A percentile compares a stretch with the other conserved stretches of the same genome.
Conservation (phyloP, 441 rosid genomes). For the Eutrema salsugineum region DNA sequence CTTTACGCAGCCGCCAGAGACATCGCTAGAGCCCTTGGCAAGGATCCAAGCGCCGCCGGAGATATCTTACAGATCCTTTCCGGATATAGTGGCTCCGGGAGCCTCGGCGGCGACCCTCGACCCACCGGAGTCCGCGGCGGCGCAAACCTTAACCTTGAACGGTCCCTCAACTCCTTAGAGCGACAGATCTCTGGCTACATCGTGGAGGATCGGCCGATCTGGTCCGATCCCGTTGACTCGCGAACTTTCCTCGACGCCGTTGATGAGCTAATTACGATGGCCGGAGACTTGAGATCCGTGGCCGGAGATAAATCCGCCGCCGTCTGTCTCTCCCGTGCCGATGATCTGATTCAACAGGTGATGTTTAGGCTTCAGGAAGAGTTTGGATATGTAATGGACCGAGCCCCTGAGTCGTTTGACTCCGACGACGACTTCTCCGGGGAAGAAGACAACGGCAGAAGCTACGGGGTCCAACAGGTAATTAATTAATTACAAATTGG, state of each 20-base stretch:
- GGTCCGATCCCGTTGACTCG: conserved; percentile 83
- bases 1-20: conserved; percentile 81
- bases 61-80: conserved; percentile 91
- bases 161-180: conserved; percentile 48
- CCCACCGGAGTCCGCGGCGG: conserved; percentile 34
- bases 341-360: conserved; percentile 70
- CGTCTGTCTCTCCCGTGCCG: conserved; percentile 63
- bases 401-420: conserved; percentile 55
- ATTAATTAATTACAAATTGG: conserved; percentile 12
- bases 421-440: conserved; percentile 43
- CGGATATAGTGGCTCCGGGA: conserved; percentile 69
- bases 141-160: conserved; percentile 43
- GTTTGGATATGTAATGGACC: conserved; percentile 71
- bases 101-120: conserved; percentile 56
- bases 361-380: conserved; percentile 87
- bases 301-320: conserved; percentile 44
- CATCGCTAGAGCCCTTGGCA: conserved; percentile 85
- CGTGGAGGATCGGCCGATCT: conserved; percentile 60
- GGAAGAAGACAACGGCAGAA: conserved; percentile 46
- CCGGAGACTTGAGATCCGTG: conserved; percentile 52
- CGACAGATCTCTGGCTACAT: conserved; percentile 77
- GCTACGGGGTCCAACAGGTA: conserved; percentile 30
- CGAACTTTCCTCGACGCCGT: conserved; percentile 65
- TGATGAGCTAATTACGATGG: conserved; percentile 55
- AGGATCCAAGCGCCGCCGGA: conserved; percentile 70